Base-by-base conservation (phyloP, 305 asterid genomes). In the Fraxinus xanthoxyloides region DNA sequence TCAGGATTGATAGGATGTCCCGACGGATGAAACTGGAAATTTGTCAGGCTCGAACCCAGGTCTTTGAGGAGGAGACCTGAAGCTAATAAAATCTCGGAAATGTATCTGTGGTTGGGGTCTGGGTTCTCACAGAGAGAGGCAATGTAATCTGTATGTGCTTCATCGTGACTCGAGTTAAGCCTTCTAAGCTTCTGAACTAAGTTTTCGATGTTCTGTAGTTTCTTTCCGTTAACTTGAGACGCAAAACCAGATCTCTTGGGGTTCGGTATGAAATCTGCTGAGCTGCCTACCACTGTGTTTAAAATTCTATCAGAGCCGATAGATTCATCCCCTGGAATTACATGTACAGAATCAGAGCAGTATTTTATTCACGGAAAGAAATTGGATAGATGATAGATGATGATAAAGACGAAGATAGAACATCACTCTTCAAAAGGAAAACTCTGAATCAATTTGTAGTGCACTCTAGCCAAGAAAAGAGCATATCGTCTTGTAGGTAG, bases 41-140 rank as follows among this genome's bases (percentile, higher is more conserved):
- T 87, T 48, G 87, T 81, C 24, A 88, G 88, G 91, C 87, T 90
- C 8, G 96, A 87, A 36, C 92, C 89, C 4, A 95, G 92, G 83
- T 93, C 98, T 79, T 93, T 87, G 36, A 96, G 98, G 79, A 94
- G 97, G 81, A 96, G 97, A 13, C 99, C 98, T 0, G 99, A 96
- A 78, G 98, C 98, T 82, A 96, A 87, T 74, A 96, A 85, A 80
- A 96, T 90, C 86, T 96, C 97, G 0, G 98, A 94, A 51, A 94
- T 81, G 89, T 96, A 94, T 84, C 98, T 84, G 84, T 93, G 92
- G 76, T 94, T 95, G 0, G 95, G 98, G 78, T 92, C 83, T 6
- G 90, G 80, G 86, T 93, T 90, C 72, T 93, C 97, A 32, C 98
- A 96, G 26, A 94, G 88, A 9, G 97, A 96, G 77, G 98, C 98